Conservation (phyloP, 371 early-diverging fungal genomes). For the Mucor piriformis region DNA sequence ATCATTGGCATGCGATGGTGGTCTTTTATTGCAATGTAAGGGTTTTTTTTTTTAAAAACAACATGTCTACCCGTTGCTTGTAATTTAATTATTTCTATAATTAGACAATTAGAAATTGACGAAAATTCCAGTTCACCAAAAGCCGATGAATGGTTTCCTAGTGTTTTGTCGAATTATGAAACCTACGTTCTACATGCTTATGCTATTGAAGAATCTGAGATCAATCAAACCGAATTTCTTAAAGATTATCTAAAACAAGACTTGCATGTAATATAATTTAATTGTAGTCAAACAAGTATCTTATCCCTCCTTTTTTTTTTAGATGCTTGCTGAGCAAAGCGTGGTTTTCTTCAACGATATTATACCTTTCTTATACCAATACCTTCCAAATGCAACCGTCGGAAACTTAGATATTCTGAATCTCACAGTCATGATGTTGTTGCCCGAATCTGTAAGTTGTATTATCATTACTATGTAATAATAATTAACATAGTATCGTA, state of each 20-base stretch:
- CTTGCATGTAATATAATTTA: constrained; percentile 25
- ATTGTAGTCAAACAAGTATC: neutral
- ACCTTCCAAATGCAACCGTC: constrained; percentile 19
- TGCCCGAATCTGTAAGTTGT: constrained; percentile 44
- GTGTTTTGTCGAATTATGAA: constrained; percentile 16
- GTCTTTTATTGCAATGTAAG: constrained; percentile 40
- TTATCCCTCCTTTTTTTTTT: neutral
- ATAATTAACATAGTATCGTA: too few relatives aligned
- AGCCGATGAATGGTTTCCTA: constrained; percentile 19
- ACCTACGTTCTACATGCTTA: constrained; percentile 16
- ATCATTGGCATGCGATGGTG: constrained; percentile 46
- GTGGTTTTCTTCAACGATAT: constrained; percentile 24
- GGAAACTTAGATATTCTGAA: constrained; percentile 32
- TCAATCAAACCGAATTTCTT: constrained; percentile 6
- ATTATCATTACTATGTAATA: too few relatives aligned
- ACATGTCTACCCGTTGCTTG: neutral
- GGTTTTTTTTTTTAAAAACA: neutral
- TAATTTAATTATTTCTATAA: neutral
- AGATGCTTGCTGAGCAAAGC: constrained; percentile 40
- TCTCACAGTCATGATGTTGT: constrained; percentile 23
- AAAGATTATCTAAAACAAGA: constrained; percentile 30
- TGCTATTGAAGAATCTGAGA: constrained; percentile 5
- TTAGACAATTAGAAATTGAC: neutral
- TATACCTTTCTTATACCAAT: constrained; percentile 32
- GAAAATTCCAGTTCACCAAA: neutral